Conservation (phyloP, 1,284 basidiomycete genomes). For the Ustilago nuda region DNA sequence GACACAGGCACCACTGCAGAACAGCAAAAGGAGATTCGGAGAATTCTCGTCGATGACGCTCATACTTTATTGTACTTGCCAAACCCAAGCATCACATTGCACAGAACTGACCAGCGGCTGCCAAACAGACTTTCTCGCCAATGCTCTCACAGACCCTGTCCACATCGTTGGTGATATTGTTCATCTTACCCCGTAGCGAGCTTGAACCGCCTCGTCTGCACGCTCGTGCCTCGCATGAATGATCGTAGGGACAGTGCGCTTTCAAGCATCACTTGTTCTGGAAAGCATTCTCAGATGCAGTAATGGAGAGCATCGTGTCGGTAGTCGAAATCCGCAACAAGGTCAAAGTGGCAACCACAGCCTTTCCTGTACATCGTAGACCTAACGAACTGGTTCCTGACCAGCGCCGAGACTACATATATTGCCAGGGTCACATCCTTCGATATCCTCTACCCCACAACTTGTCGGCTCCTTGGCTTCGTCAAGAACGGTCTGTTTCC, state of each 20-base stretch:
- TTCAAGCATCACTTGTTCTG: background rate
- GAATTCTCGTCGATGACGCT: conserved; percentile 9
- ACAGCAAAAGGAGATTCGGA: conserved; percentile 1
- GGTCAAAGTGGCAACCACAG: conserved; percentile 8
- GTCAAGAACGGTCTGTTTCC: too few species aligned
- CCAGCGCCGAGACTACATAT: conserved; percentile 1
- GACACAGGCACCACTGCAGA: background rate
- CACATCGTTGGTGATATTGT: background rate
- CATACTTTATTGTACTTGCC: background rate
- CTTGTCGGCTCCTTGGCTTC: background rate
- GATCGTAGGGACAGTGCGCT: background rate
- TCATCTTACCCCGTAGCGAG: background rate
- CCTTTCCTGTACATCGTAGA: background rate
- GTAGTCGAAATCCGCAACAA: background rate
- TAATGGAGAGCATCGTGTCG: background rate
- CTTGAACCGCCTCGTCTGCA: background rate
- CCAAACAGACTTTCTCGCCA: conserved; percentile 4
- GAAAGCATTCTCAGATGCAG: background rate
- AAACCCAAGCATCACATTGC: conserved; percentile 5
- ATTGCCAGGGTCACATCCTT: background rate
- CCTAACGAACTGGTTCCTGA: background rate
- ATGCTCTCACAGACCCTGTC: background rate
- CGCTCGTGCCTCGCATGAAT: background rate
- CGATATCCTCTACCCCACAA: background rate
- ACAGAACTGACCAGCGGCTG: conserved; percentile 12